Evolutionary conservation across 2,329 filamentous ascomycete species (phyloP), one percentile per base, ranked within the genome.

Genomic region (Coleophoma cylindrospora): DNA sequence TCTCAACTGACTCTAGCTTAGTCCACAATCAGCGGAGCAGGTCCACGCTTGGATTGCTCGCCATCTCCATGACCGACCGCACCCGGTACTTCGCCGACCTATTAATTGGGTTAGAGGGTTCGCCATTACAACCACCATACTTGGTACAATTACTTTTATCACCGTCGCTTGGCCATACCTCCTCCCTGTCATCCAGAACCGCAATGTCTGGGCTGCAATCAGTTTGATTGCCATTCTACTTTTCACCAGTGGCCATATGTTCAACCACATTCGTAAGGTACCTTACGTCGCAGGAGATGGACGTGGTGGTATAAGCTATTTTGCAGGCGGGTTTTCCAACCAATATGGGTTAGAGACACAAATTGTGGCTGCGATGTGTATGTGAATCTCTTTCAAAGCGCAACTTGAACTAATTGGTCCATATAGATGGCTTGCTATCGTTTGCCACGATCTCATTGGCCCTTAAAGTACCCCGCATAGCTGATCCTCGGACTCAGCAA

Each of bases 211-310:
- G 94, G 91, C 92, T 21, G 89, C 88, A 19, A 70, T 95, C 62
- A 95, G 88, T 69, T 74, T 99, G 59, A 91, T 97, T 62, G 77
- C 84, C 13, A 91, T 99, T 55, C 80, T 99, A 40, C 76, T 96
- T 51, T 99, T 97, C 72, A 96, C 87, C 43, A 94, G 88, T 61
- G 95, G 94, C 37, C 91, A 97, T 71, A 99, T 99, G 95, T 99
- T 95, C 79, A 99, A 97, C 70, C 91, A 96, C 66, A 99, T 99
- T 65, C 83, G 95, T 61, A 92, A 94, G 68, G 89, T 95, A 3
- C 94, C 94, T 3, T 99, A 99, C 62, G 90, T 97, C 33, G 78
- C 84, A 40, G 88, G 87, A 40, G 84, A 97, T 66, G 89, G 90
- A 21, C 83, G 80, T 49, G 94, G 94, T 15, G 91, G 91, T 5